Conservation (phyloP, 208 protist species). For the Crithidia acanthocephali region DNA sequence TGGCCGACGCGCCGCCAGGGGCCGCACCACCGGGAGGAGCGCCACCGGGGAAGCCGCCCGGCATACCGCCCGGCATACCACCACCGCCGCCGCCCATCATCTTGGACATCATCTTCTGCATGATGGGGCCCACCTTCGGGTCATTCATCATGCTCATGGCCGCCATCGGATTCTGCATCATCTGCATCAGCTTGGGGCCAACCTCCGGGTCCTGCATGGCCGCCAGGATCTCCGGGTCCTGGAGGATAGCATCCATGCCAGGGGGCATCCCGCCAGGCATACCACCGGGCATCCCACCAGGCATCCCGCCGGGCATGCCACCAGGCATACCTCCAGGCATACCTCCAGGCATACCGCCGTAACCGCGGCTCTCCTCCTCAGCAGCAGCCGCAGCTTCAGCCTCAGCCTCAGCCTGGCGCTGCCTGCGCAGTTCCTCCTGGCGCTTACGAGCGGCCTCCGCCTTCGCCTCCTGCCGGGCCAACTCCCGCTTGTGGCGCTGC, state of each 20-base stretch:
- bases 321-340: slow-evolving; percentile 54
- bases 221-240: slow-evolving; percentile 64
- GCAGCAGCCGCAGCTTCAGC: slow-evolving; percentile 38
- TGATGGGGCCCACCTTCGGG: slow-evolving; percentile 73
- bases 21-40: slow-evolving; percentile 15
- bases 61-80: slow-evolving; percentile 42
- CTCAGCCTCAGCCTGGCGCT: slow-evolving; percentile 50
- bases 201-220: slow-evolving; percentile 84
- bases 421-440: slow-evolving; percentile 42
- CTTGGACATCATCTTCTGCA: slow-evolving; percentile 80
- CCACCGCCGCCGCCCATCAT: slow-evolving; percentile 67
- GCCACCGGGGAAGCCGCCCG: slow-evolving; percentile 27
- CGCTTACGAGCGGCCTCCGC: slow-evolving; percentile 43
- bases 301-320: slow-evolving; percentile 50
- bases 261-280: slow-evolving; percentile 47
- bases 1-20: slow-evolving; percentile 16
- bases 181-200: slow-evolving; percentile 50
- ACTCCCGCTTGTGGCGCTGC: slow-evolving; percentile 36
- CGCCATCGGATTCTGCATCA: slow-evolving; percentile 77
- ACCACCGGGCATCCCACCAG: slow-evolving; percentile 46
- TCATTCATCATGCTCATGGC: slow-evolving; percentile 72
- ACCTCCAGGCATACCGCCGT: slow-evolving; percentile 47
- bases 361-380: slow-evolving; percentile 21
- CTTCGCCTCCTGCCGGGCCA: slow-evolving; percentile 43
- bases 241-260: slow-evolving; percentile 38